Percentiles rank a stretch among this genome's conserved stretches.
These are phyloP conservation scores for Arthroderma sp. DNA, from an alignment of 2,329 filamentous ascomycete species.

Conservation along the genomic window DNA sequence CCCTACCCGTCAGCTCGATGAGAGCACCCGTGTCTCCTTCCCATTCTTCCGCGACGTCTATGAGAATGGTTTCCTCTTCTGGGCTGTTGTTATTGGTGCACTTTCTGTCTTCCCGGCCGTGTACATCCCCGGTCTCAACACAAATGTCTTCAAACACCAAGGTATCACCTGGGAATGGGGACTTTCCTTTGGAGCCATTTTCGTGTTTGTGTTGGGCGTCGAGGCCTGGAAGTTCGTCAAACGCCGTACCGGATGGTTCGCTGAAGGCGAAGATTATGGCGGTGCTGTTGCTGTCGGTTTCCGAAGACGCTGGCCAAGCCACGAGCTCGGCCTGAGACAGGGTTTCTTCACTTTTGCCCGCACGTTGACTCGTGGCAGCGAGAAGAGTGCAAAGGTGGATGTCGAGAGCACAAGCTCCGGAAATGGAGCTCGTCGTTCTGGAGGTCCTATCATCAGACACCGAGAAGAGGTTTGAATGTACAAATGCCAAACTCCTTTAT, in stretches of 20 bases:
- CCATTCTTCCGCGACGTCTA: slow-evolving; percentile 26
- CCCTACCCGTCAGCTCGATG: slow-evolving; percentile 15
- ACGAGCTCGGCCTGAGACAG: slow-evolving; percentile 18
- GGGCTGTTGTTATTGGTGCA: slow-evolving; percentile 34
- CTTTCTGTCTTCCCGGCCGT: slow-evolving; percentile 39
- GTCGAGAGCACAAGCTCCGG: slow-evolving; percentile 7
- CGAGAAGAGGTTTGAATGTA: slow-evolving; percentile 1
- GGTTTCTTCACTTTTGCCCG: slow-evolving; percentile 22
- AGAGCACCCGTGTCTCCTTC: slow-evolving; percentile 19
- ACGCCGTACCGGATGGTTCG: slow-evolving; percentile 26
- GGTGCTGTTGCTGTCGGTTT: slow-evolving; percentile 12
- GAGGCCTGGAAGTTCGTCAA: slow-evolving; percentile 50
- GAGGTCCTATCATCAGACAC: neutral
- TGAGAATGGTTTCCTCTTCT: slow-evolving; percentile 41
- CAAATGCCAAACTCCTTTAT: no score
- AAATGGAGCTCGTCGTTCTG: slow-evolving; percentile 1
- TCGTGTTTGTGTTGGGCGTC: slow-evolving; percentile 45
- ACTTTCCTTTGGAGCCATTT: slow-evolving; percentile 42
- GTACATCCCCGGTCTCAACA: slow-evolving; percentile 50
- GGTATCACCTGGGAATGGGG: slow-evolving; percentile 52
- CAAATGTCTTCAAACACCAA: slow-evolving; percentile 46
- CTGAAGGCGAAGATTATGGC: slow-evolving; percentile 18
- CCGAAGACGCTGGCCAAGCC: slow-evolving; percentile 12
- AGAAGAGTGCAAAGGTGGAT: slow-evolving; percentile 12
- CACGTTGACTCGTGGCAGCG: slow-evolving; percentile 17